These are phyloP conservation scores for Paecilomyces fulvus DNA, from an alignment of 2,329 filamentous ascomycete species.

Conservation along the genomic window DNA sequence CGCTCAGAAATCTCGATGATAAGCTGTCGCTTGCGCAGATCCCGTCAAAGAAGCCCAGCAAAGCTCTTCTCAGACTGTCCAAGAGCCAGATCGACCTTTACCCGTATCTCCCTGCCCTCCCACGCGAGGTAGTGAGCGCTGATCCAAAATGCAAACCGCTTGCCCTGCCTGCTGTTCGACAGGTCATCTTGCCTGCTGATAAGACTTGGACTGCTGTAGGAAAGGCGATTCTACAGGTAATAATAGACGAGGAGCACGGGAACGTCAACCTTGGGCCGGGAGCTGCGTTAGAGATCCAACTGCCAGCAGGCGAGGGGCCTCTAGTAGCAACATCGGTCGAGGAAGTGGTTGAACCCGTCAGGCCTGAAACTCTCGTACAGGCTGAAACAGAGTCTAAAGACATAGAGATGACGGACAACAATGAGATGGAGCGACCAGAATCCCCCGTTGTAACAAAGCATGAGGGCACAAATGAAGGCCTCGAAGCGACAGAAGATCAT, in stretches of 20 bases:
- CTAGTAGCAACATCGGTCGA: slow-evolving; percentile 7
- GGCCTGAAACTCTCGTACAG: slow-evolving; percentile 3
- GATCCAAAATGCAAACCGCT: slow-evolving; percentile 26
- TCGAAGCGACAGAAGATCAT: slow-evolving; percentile 22
- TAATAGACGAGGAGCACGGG: slow-evolving; percentile 34
- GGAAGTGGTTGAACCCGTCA: slow-evolving; percentile 6
- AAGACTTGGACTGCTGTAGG: slow-evolving; percentile 42
- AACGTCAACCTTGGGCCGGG: slow-evolving; percentile 22
- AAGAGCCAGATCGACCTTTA: slow-evolving; percentile 49
- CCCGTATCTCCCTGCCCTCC: slow-evolving; percentile 33
- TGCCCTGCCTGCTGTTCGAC: slow-evolving; percentile 28
- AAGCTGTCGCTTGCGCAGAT: slow-evolving; percentile 45
- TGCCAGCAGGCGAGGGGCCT: slow-evolving; percentile 27
- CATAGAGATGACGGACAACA: slow-evolving; percentile 9
- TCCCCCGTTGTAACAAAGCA: slow-evolving; percentile 4
- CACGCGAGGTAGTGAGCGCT: slow-evolving; percentile 19
- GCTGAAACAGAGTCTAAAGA: slow-evolving; percentile 3
- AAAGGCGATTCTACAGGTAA: slow-evolving; percentile 37
- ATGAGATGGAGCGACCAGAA: slow-evolving; percentile 7
- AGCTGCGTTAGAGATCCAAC: slow-evolving; percentile 31
- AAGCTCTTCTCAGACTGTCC: slow-evolving; percentile 44
- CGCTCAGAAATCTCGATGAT: slow-evolving; percentile 46
- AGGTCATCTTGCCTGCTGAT: slow-evolving; percentile 26
- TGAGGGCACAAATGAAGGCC: slow-evolving; percentile 6
- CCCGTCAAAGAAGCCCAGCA: slow-evolving; percentile 43